phyloP scores from a whole-genome alignment of 2,329 filamentous ascomycete species.

The Myriosclerotinia scirpicola region DNA sequence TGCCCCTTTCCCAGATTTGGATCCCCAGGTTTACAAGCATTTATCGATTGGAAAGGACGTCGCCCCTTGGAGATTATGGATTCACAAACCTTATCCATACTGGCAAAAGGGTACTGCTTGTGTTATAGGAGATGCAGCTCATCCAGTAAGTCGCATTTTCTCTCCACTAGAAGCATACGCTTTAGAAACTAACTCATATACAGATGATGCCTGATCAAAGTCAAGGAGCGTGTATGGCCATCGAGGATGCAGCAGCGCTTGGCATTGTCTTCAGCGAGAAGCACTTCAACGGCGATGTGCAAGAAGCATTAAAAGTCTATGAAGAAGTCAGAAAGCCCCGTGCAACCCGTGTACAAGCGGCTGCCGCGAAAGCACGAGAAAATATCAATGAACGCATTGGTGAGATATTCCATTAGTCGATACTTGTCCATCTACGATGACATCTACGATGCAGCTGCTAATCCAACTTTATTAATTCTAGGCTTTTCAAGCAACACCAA shows the following conservation, averaged over 20 bases:
- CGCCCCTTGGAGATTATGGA: constrained; percentile 64
- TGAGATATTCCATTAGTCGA: constrained; percentile 45
- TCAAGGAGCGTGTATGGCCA: constrained; percentile 52
- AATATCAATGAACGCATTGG: constrained; percentile 65
- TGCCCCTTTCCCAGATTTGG: constrained; percentile 59
- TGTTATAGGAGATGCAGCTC: constrained; percentile 65
- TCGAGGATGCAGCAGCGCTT: constrained; percentile 45
- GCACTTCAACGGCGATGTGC: constrained; percentile 49
- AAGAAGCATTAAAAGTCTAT: constrained; percentile 51
- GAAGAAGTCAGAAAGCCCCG: constrained; percentile 54
- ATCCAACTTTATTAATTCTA: constrained; percentile 29
- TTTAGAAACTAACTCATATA: background rate
- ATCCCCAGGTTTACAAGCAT: constrained; percentile 56
- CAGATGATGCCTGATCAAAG: constrained; percentile 67
- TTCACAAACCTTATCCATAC: constrained; percentile 62
- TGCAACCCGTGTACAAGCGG: constrained; percentile 56
- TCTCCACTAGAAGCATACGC: background rate
- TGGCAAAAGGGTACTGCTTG: constrained; percentile 53
- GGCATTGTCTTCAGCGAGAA: constrained; percentile 42
- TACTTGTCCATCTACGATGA: background rate
- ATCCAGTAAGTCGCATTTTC: constrained; percentile 45
- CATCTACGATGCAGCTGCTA: background rate
- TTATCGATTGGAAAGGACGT: constrained; percentile 62
- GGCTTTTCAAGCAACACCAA: constrained; percentile 63
- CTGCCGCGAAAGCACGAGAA: constrained; percentile 56